Percentiles rank a stretch among this genome's conserved stretches.
Conservation (phyloP, 2,329 filamentous ascomycete species). For the Capronia coronata region DNA sequence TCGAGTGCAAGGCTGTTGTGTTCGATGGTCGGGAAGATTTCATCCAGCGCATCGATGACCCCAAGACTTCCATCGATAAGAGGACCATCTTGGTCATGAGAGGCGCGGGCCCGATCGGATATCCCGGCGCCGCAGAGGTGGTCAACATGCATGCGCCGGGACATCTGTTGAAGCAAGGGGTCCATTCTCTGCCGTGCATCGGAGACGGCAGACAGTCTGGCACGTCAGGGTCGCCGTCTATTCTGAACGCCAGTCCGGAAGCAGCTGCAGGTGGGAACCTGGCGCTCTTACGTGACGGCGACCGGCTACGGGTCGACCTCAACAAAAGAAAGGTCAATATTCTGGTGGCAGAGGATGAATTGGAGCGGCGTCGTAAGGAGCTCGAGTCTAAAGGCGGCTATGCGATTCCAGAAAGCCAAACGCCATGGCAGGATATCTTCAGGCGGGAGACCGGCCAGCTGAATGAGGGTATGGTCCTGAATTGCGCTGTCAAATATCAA, state of each 20-base stretch:
- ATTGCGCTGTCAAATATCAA: slow-evolving; percentile 43
- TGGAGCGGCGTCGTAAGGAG: slow-evolving; percentile 36
- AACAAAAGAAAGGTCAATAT: slow-evolving; percentile 46
- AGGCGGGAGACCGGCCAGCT: slow-evolving; percentile 42
- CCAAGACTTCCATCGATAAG: slow-evolving; percentile 36
- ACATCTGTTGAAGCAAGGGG: slow-evolving; percentile 41
- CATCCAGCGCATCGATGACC: slow-evolving; percentile 40
- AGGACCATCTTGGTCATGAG: slow-evolving; percentile 46
- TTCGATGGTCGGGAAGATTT: slow-evolving; percentile 50
- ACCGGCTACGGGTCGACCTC: slow-evolving; percentile 47
- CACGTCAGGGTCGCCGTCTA: slow-evolving; percentile 50
- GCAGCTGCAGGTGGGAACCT: slow-evolving; percentile 51
- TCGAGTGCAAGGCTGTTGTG: slow-evolving; percentile 44
- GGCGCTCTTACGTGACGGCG: slow-evolving; percentile 46
- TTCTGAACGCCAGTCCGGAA: slow-evolving; percentile 52
- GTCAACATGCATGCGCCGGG: slow-evolving; percentile 49
- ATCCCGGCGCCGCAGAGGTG: slow-evolving; percentile 48
- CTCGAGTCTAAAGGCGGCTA: slow-evolving; percentile 38
- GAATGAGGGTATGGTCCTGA: slow-evolving; percentile 45
- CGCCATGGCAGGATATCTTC: slow-evolving; percentile 49
- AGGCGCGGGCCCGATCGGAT: slow-evolving; percentile 45
- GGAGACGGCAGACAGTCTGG: slow-evolving; percentile 52
- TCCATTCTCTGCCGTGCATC: slow-evolving; percentile 46
- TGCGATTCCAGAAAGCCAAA: slow-evolving; percentile 39
- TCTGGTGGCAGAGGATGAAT: slow-evolving; percentile 40